Percentiles rank a stretch among this genome's conserved stretches.
Conservation (phyloP, 306 rosid species). For the Sechiopsis laciniata region DNA sequence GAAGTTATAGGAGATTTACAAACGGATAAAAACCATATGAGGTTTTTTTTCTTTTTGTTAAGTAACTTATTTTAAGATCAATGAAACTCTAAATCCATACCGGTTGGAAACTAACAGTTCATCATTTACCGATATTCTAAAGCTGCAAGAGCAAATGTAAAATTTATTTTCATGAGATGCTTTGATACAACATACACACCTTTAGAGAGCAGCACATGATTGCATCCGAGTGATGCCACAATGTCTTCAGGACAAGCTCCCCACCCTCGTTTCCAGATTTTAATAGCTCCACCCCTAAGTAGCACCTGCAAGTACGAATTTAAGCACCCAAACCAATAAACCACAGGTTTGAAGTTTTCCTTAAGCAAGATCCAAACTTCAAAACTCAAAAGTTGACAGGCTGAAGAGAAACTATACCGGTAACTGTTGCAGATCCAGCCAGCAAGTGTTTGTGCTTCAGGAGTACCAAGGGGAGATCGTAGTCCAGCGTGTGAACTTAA, state of each 20-base stretch:
- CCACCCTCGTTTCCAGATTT: constrained; percentile 73
- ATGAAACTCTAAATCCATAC: no score
- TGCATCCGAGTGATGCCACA: constrained; percentile 97
- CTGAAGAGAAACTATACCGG: constrained; percentile 37
- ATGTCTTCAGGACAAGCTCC: constrained; percentile 66
- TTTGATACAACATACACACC: constrained; percentile 33
- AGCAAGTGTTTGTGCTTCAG: constrained; percentile 98
- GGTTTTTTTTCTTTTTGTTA: no score
- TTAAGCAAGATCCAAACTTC: no score
- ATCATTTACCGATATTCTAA: no score
- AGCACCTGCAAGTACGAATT: constrained; percentile 48
- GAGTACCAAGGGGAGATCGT: constrained; percentile 82
- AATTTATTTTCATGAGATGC: neutral
- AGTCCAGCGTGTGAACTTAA: constrained; percentile 78
- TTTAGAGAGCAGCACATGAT: constrained; percentile 85
- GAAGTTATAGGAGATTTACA: no score
- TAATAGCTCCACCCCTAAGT: constrained; percentile 79
- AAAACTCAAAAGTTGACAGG: no score
- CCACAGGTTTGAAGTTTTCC: no score
- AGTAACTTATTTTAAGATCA: no score
- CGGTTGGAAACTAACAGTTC: no score
- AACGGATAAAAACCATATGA: no score
- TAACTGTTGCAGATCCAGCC: constrained; percentile 95
- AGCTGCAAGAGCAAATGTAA: no score
- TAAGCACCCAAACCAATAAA: no score